phyloP scores from a whole-genome alignment of 768 basidiomycete genomes.

The Neoboletus magnificus region DNA sequence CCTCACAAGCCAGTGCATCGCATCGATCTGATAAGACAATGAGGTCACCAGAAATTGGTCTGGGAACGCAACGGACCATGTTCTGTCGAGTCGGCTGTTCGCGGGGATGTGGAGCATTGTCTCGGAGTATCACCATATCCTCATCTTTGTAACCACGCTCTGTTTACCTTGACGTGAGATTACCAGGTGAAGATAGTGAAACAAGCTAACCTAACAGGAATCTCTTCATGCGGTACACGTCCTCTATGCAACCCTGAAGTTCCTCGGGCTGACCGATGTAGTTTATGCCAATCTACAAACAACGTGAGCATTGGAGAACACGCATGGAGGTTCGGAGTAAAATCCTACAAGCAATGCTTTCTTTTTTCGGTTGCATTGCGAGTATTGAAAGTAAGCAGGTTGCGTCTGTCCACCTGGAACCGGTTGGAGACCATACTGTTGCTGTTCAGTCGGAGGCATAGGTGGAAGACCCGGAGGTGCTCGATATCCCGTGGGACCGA shows the following conservation, averaged over 20 bases:
- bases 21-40: slow-evolving; percentile 47
- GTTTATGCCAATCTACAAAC: slow-evolving; percentile 79
- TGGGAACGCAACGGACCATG: slow-evolving; percentile 50
- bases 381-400: slow-evolving; percentile 79
- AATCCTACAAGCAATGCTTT: slow-evolving; percentile 81
- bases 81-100: slow-evolving; percentile 75
- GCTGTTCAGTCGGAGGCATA: slow-evolving; percentile 53
- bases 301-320: background rate
- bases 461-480: slow-evolving; percentile 39
- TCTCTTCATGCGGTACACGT: slow-evolving; percentile 74
- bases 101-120: slow-evolving; percentile 62
- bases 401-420: slow-evolving; percentile 41
- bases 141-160: slow-evolving; percentile 59
- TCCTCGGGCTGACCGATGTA: slow-evolving; percentile 68
- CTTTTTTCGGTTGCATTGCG: slow-evolving; percentile 82
- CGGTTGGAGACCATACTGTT: slow-evolving; percentile 63
- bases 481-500: slow-evolving; percentile 7
- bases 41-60: background rate
- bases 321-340: background rate
- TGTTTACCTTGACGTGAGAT: background rate
- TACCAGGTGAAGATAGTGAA: background rate
- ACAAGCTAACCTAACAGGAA: slow-evolving; percentile 66
- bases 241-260: slow-evolving; percentile 87
- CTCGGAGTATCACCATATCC: slow-evolving; percentile 85
- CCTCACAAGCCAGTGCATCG: slow-evolving; percentile 90